A percentile compares a stretch with the other conserved stretches of the same genome.
Conservation (phyloP, 1,139 yeast species). For the Hyphopichia buzzinii region DNA sequence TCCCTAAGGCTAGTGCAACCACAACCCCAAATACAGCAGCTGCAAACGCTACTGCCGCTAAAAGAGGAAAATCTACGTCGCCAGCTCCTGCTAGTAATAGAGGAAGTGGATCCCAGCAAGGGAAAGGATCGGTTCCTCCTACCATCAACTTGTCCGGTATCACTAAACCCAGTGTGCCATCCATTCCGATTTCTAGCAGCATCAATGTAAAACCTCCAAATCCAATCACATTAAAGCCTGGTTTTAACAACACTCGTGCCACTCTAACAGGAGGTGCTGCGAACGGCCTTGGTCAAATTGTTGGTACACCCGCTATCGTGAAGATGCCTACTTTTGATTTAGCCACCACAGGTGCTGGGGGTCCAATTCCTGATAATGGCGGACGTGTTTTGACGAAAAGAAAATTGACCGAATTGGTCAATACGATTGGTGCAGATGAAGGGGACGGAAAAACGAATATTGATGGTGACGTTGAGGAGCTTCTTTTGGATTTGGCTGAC, state of each 20-base stretch:
- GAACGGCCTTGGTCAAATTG: constrained; percentile 54
- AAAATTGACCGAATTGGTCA: constrained; percentile 80
- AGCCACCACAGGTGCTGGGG: constrained; percentile 42
- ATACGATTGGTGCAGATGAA: constrained; percentile 77
- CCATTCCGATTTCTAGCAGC: constrained; percentile 69
- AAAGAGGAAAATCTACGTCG: constrained; percentile 4
- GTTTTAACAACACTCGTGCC: constrained; percentile 56
- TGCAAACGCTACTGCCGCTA: constrained; percentile 7
- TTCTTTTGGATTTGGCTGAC: constrained; percentile 88
- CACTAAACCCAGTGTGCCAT: constrained; percentile 66
- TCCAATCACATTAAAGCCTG: constrained; percentile 56
- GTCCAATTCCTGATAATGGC: constrained; percentile 45
- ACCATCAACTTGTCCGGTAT: constrained; percentile 37
- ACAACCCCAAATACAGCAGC: constrained; percentile 10
- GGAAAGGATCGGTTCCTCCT: constrained; percentile 10
- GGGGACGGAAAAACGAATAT: constrained; percentile 88
- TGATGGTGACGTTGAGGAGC: constrained; percentile 94
- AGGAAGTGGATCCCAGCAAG: constrained; percentile 2
- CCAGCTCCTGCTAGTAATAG: constrained; percentile 4
- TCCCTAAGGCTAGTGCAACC: constrained; percentile 7
- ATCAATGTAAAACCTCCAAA: constrained; percentile 64
- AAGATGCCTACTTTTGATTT: constrained; percentile 81
- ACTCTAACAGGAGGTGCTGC: constrained; percentile 87
- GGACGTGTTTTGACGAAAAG: constrained; percentile 88
- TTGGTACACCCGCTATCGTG: constrained; percentile 71